Conservation (phyloP, 2,329 filamentous ascomycete species). For the Aaosphaeria arxii region DNA sequence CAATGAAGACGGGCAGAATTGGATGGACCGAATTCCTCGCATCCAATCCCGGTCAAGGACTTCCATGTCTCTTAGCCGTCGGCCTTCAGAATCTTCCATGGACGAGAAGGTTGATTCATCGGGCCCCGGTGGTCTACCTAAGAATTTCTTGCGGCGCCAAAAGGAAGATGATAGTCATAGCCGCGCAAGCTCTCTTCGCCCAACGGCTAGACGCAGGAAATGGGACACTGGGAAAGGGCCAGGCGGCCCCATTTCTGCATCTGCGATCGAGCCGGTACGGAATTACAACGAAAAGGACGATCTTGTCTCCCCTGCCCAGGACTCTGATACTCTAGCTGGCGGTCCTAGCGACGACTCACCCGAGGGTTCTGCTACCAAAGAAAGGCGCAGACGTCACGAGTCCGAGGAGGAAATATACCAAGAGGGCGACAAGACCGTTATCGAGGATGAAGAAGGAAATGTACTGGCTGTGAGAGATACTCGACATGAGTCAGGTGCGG, state of each 20-base stretch:
- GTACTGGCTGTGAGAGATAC: slow-evolving; percentile 67
- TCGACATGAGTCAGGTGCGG: slow-evolving; percentile 45
- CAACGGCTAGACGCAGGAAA: slow-evolving; percentile 60
- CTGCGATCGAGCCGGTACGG: slow-evolving; percentile 75
- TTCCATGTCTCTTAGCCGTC: slow-evolving; percentile 64
- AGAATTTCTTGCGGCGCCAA: slow-evolving; percentile 71
- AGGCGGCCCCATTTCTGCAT: slow-evolving; percentile 85
- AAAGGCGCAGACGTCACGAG: slow-evolving; percentile 24
- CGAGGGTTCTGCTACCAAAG: slow-evolving; percentile 31
- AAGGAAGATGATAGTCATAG: slow-evolving; percentile 68
- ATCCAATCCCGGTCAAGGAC: slow-evolving; percentile 81
- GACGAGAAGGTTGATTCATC: slow-evolving; percentile 60
- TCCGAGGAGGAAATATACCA: slow-evolving; percentile 67
- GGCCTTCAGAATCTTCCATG: slow-evolving; percentile 57
- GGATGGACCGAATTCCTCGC: slow-evolving; percentile 89
- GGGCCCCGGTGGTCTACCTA: slow-evolving; percentile 64
- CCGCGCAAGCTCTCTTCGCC: slow-evolving; percentile 53
- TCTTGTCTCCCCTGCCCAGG: slow-evolving; percentile 36
- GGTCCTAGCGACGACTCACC: slow-evolving; percentile 41
- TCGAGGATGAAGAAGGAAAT: slow-evolving; percentile 85
- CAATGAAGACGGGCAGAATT: slow-evolving; percentile 81
- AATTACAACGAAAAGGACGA: slow-evolving; percentile 30
- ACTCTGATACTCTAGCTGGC: slow-evolving; percentile 42
- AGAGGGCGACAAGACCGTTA: slow-evolving; percentile 74
- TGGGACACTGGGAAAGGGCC: slow-evolving; percentile 70